A percentile compares a stretch with the other conserved stretches of the same genome.
Evolutionary conservation across 2,329 filamentous ascomycete genomes (phyloP).

Genomic region (Calcarisporium arbuscula): DNA sequence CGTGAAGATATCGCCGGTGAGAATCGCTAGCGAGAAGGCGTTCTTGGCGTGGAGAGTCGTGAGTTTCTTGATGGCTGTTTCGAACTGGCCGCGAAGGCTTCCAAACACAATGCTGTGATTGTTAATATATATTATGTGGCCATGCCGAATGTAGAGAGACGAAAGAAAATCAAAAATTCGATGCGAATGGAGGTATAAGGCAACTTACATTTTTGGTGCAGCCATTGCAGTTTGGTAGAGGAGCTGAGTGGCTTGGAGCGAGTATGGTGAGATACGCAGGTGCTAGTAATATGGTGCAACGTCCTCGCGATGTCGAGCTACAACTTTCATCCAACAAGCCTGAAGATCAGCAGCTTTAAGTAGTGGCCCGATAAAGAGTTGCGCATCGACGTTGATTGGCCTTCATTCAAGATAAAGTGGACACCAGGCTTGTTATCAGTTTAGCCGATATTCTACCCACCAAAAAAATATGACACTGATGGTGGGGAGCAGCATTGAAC

Average conservation of each 20-base stretch:
- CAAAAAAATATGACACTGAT: conserved; percentile 25
- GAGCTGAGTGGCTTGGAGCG: conserved; percentile 1
- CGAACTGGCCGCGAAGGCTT: conserved; percentile 72
- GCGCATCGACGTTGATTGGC: conserved; percentile 27
- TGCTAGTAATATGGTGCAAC: no score
- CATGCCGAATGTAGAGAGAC: no score
- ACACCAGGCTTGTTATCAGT: conserved; percentile 23
- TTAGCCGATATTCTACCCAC: conserved; percentile 25
- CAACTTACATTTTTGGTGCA: conserved; percentile 40
- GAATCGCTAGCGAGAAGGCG: conserved; percentile 75
- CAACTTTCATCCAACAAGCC: no score
- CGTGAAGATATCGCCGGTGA: conserved; percentile 78
- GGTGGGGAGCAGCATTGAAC: conserved; percentile 20
- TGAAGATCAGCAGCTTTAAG: no score
- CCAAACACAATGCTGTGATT: conserved; percentile 70
- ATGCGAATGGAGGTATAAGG: not conserved
- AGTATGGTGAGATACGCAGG: conserved; percentile 7
- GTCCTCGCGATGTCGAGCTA: no score
- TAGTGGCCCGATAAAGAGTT: conserved; percentile 23
- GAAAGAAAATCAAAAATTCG: not conserved
- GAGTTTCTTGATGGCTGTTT: conserved; percentile 72
- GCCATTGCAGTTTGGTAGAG: conserved; percentile 29
- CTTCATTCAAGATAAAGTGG: conserved; percentile 8
- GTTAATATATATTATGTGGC: no score
- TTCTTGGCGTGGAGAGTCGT: conserved; percentile 79